A percentile compares a stretch with the other conserved stretches of the same genome.
Conservation (phyloP, 441 rosid genomes). For the Codiaeum variegatum region DNA sequence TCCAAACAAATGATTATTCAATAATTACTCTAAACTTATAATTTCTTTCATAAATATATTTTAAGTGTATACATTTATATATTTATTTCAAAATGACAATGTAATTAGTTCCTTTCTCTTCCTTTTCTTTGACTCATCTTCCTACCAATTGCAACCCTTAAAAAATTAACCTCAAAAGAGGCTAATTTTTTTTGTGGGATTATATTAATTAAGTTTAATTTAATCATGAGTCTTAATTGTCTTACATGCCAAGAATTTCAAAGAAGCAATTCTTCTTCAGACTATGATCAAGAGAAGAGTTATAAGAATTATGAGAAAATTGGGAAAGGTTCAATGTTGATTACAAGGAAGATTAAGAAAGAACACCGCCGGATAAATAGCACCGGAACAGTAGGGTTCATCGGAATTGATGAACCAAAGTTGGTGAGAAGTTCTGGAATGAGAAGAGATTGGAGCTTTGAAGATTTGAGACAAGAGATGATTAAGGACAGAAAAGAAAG, state of each 20-base stretch:
- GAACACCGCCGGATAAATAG: constrained; percentile 36
- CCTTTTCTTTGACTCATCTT: background rate
- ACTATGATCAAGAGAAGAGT: constrained; percentile 14
- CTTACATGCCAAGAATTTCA: constrained; percentile 42
- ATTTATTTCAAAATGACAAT: too few species aligned
- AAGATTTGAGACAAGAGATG: constrained; percentile 47
- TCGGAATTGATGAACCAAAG: constrained; percentile 40
- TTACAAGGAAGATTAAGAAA: constrained; percentile 30
- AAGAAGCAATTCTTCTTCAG: constrained; percentile 34
- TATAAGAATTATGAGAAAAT: constrained; percentile 20
- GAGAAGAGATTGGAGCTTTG: constrained; percentile 93
- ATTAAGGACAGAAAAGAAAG: background rate
- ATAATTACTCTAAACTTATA: background rate
- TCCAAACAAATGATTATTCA: constrained; percentile 4
- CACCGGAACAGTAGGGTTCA: constrained; percentile 24
- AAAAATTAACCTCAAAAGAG: background rate
- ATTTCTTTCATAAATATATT: background rate
- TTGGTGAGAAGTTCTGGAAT: constrained; percentile 70
- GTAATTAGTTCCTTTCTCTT: background rate
- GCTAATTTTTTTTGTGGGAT: background rate
- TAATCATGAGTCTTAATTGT: constrained; percentile 58
- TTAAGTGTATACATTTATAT: background rate
- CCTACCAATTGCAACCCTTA: background rate
- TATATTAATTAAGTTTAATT: background rate
- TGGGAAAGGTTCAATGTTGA: constrained; percentile 20